Evolutionary conservation across 352 stramenopile species (phyloP), one percentile per base, ranked within the genome.

Genomic region (Globisporangium apiculatum): DNA sequence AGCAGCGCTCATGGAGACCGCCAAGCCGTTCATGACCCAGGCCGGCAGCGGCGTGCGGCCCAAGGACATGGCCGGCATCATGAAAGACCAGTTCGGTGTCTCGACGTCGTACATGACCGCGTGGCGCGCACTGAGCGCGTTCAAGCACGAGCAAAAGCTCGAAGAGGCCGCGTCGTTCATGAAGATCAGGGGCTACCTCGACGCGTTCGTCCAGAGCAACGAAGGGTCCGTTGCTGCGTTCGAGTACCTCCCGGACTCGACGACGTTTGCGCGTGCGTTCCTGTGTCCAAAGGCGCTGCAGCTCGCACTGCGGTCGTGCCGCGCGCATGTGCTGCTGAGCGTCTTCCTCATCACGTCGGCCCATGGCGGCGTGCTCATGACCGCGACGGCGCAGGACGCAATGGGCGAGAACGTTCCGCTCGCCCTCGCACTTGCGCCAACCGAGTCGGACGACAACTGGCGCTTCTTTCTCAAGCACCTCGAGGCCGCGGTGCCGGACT

Each of bases 81-180:
- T 91, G 77, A 91, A 87, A 66, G 77, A 89, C 53, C 83, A 89
- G 48, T 91, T 89, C 53, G 82, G 82, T 15, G 77, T 91, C 11
- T 76, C 79, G 46, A 73, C 79, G 51, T 87, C 75, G 12, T 91
- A 91, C 52, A 89, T 91, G 82, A 89, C 82, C 14, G 79, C 82
- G 7, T 91, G 82, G 82, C 71, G 82, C 43, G 82, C 82, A 10
- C 63, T 91, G 15, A 86, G 70, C 57, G 75, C 77, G 6, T 88
- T 89, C 48, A 71, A 78, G 18, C 79, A 89, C 58, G 73, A 89
- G 51, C 71, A 78, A 37, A 87, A 87, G 54, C 55, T 76, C 7
- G 79, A 88, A 45, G 82, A 91, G 36, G 77, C 68, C 24, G 57
- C 67, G 48, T 89, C 77, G n/a, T 91, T 77, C 48, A 80, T 75